Base-by-base conservation (phyloP, 1,284 basidiomycete genomes). In the Rhodofomes roseus region DNA sequence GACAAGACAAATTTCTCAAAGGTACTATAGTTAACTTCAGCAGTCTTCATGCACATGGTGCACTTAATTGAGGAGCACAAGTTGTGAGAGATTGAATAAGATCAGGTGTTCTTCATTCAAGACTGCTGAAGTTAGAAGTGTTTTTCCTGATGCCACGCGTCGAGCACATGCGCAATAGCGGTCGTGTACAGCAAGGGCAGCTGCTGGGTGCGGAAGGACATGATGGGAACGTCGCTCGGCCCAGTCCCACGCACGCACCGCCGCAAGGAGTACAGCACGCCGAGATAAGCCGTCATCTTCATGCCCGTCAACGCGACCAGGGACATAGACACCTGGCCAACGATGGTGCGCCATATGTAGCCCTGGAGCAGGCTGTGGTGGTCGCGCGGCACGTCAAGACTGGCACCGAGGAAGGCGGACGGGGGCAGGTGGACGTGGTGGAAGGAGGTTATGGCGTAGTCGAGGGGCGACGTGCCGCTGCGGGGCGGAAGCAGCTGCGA, bases 181-280 rank as follows among this genome's bases (percentile, higher is more conserved):
- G 76, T 73, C 1, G 78, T 76, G 43, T 82, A 75, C 22, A 77
- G 66, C 23, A 84, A 71, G 4, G 82, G 81, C 74, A 77, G 79
- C 57, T 83, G 81, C 62, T 84, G 83, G 0, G 82, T 84, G n/a
- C 83, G 76, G 71, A 84, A 84, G 7, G 77, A 70, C 54, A 83
- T 76, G 66, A 84, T 82, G 1, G 81, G 80, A 4, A 75, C 67
- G 14, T 74, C 76, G 18, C 64, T 52, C 25, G 69, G 61, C 5
- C 70, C 68, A 64, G 79, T 79, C 0, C 81, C 79, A 40, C 74
- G 69, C 52, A 84, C 68, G 53, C 69, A 76, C 41, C 83, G 76
- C 64, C 78, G 76, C 73, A 79, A 76, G 5, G 82, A 82, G 58
- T 84, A 84, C 48, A 18, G 27, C 2, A 77, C 80, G 2, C 76